Conservation (phyloP, 1,284 basidiomycete genomes). For the Hypsizygus ulmarius region DNA sequence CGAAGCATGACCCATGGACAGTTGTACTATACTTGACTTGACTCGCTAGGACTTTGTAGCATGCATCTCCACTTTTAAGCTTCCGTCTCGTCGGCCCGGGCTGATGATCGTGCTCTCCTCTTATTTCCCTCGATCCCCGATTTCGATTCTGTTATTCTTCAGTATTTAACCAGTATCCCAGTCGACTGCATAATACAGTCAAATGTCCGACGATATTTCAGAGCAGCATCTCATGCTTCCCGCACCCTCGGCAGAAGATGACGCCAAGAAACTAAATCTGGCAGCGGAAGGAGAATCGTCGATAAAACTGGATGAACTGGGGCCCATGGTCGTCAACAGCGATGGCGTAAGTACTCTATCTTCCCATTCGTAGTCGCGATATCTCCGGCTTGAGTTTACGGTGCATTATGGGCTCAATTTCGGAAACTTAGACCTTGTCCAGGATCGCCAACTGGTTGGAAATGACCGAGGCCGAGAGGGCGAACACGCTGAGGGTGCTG, state of each 20-base stretch:
- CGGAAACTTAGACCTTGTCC: slow-evolving; percentile 16
- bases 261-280: slow-evolving; percentile 11
- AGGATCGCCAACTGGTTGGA: slow-evolving; percentile 52
- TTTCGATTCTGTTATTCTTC: no score
- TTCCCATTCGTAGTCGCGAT: not conserved
- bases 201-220: no score
- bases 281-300: slow-evolving; percentile 16
- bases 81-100: no score
- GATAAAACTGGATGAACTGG: slow-evolving; percentile 47
- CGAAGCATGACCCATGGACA: not conserved
- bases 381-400: not conserved
- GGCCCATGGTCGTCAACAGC: slow-evolving; percentile 56
- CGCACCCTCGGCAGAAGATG: slow-evolving; percentile 15
- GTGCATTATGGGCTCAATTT: no score
- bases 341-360: slow-evolving; percentile 43
- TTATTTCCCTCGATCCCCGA: no score
- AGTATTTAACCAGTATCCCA: no score
- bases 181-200: no score
- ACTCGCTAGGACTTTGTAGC: not conserved
- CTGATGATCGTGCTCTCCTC: no score
- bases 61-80: not conserved
- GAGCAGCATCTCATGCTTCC: slow-evolving; percentile 5
- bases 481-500: slow-evolving; percentile 46
- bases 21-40: not conserved
- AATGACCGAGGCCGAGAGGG: slow-evolving; percentile 48